Conservation (phyloP, 1,139 yeast species). For the Fermentozyma sake region DNA sequence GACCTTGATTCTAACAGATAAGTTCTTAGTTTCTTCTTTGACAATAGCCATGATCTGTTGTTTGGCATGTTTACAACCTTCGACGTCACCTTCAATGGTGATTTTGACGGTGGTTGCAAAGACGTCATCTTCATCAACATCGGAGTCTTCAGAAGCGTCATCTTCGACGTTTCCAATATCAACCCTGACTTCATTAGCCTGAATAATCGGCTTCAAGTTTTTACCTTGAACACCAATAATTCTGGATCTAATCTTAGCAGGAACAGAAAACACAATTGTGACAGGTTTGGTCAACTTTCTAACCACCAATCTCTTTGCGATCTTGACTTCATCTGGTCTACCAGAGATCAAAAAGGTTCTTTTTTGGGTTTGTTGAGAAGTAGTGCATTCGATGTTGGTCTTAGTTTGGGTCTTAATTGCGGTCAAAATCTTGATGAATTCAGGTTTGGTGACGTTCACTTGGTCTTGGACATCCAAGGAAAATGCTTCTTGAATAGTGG, state of each 20-base stretch:
- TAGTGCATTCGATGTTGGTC: slow-evolving; percentile 79
- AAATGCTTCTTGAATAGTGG: slow-evolving; percentile 68
- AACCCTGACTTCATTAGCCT: slow-evolving; percentile 65
- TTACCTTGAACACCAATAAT: slow-evolving; percentile 90
- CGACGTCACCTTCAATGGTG: slow-evolving; percentile 77
- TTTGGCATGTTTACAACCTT: slow-evolving; percentile 76
- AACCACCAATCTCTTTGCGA: slow-evolving; percentile 73
- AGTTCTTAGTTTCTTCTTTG: slow-evolving; percentile 63
- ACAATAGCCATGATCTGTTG: slow-evolving; percentile 68
- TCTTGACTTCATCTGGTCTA: slow-evolving; percentile 58
- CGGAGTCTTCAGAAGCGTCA: slow-evolving; percentile 13
- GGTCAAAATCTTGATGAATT: slow-evolving; percentile 59
- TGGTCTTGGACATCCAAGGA: slow-evolving; percentile 67
- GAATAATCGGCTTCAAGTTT: slow-evolving; percentile 74
- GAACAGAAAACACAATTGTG: slow-evolving; percentile 57
- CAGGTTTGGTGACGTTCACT: slow-evolving; percentile 57
- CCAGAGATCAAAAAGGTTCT: slow-evolving; percentile 88
- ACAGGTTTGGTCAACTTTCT: slow-evolving; percentile 78
- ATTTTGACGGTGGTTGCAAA: slow-evolving; percentile 57
- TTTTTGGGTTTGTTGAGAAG: slow-evolving; percentile 69
- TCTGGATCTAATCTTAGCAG: slow-evolving; percentile 72
- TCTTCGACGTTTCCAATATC: slow-evolving; percentile 58
- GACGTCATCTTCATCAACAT: slow-evolving; percentile 36
- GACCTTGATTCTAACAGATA: slow-evolving; percentile 46
- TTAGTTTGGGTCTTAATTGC: slow-evolving; percentile 56